These are phyloP conservation scores for Cyclotella cryptica DNA, from an alignment of 108 stramenopile species.

Conservation along the genomic window DNA sequence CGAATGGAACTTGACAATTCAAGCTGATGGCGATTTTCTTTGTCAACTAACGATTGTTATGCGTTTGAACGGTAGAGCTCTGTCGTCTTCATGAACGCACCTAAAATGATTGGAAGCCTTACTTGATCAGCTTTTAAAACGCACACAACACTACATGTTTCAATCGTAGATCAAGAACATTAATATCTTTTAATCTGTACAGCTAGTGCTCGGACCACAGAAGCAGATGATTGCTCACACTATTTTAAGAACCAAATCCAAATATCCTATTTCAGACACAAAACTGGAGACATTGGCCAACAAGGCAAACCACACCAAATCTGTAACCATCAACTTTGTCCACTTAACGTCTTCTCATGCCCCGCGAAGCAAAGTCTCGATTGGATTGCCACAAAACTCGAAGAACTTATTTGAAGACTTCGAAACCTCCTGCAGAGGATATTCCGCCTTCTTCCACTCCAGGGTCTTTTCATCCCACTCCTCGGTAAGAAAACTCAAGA, in stretches of 20 bases:
- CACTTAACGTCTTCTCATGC: neutral
- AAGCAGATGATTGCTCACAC: neutral
- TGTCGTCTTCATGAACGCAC: no score
- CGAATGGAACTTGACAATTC: no score
- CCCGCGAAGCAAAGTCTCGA: conserved; percentile 61
- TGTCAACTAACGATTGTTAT: no score
- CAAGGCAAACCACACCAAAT: no score
- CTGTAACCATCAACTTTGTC: no score
- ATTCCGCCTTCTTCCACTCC: conserved; percentile 68
- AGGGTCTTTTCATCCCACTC: conserved; percentile 86
- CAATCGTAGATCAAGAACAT: neutral
- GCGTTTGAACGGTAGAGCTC: no score
- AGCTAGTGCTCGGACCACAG: neutral
- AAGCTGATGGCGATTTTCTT: no score
- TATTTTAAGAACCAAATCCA: neutral
- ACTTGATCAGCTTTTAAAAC: no score
- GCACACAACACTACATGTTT: neutral
- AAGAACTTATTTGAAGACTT: conserved; percentile 16
- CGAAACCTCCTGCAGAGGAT: conserved; percentile 31
- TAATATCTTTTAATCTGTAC: neutral
- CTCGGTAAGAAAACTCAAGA: conserved; percentile 75
- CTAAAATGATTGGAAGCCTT: no score
- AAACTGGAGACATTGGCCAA: no score
- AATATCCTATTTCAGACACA: no score
- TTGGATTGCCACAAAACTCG: conserved; percentile 48